Percentiles rank a stretch among this genome's conserved stretches.
These are phyloP conservation scores for Tripterygium wilfordii DNA, from an alignment of 177 flowering plant genomes.

Conservation along the genomic window DNA sequence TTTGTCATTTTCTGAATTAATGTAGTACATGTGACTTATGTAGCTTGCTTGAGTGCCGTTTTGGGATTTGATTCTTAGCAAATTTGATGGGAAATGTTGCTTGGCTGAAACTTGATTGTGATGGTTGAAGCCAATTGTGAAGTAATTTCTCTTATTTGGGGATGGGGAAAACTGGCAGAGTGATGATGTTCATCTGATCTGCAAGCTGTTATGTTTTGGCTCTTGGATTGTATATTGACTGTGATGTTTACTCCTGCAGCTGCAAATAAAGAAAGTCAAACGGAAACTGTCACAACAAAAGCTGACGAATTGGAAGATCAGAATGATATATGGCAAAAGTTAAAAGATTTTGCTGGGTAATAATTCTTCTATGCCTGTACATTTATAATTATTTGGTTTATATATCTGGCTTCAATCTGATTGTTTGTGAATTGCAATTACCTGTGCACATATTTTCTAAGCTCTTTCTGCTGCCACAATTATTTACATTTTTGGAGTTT, in stretches of 20 bases:
- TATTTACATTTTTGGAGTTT: too few relatives aligned
- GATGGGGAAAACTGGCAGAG: too few relatives aligned
- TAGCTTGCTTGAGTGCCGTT: too few relatives aligned
- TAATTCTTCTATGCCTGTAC: background rate
- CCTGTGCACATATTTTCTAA: background rate
- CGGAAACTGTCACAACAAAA: constrained; percentile 25
- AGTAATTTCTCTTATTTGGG: too few relatives aligned
- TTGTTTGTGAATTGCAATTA: background rate
- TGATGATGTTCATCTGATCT: background rate
- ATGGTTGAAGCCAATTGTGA: too few relatives aligned
- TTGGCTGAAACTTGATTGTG: background rate
- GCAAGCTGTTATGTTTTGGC: background rate
- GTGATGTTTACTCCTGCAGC: constrained; percentile 32
- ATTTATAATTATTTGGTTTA: background rate
- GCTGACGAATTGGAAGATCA: constrained; percentile 47
- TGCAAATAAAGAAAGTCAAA: constrained; percentile 29
- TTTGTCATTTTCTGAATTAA: constrained; percentile 1
- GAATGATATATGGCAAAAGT: constrained; percentile 51
- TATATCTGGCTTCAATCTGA: background rate
- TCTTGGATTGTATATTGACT: background rate
- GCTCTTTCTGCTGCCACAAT: too few relatives aligned
- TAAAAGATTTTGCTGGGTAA: constrained; percentile 85
- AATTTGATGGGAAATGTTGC: too few relatives aligned
- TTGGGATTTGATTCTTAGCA: too few relatives aligned
- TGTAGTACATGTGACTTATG: too few relatives aligned